Base-by-base conservation (phyloP, 352 stramenopile species). In the Globisporangium yorkense region DNA sequence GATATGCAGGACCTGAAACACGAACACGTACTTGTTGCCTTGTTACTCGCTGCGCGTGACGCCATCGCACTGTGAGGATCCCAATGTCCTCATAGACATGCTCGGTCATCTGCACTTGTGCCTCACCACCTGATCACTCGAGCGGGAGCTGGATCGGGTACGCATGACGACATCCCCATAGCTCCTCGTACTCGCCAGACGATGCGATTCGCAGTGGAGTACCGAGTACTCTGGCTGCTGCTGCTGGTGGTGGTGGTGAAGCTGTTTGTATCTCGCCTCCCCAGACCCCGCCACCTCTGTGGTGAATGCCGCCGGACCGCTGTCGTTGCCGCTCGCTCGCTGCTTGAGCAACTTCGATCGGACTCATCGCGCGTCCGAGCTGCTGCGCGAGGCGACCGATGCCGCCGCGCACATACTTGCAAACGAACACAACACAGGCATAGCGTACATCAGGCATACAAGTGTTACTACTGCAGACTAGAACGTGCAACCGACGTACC, bases 101-200 rank as follows among this genome's bases (percentile, higher is more conserved):
- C 33, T 37, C 33, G 33, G 24, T 27, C 24, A 27, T 27, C 31
- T 9, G 8, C 31, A 35, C 31, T 35, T 35, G 31, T 9, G 31
- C 8, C 3, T 35, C 31, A 10, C 31, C 31, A 35, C 31, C 5
- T 9, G 31, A 40, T 29, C 18, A 48, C 43, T 48, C 43, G 43
- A 29, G 16, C 18, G 48, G 48, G 27, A 53, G 48, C 48, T 53
- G 48, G 16, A 53, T 43, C 48, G 48, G 29, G 18, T 53, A 43
- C 29, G 15, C 18, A 8, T 18, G 43, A 48, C 18, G n/a, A 29
- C 43, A 6, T 1, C 7, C 41, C 41, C 41, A 46, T 3, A 46
- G 10, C 43, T 48, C 43, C n/a, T 48, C 43, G 8, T 48, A 8
- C 43, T 29, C 43, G 3, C 5, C 21, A 7, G 21, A 15, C 20